Percentiles rank a stretch among this genome's conserved stretches.
These are phyloP conservation scores for Magnusiomyces sp. DNA, from an alignment of 1,139 yeast genomes.

Conservation along the genomic window DNA sequence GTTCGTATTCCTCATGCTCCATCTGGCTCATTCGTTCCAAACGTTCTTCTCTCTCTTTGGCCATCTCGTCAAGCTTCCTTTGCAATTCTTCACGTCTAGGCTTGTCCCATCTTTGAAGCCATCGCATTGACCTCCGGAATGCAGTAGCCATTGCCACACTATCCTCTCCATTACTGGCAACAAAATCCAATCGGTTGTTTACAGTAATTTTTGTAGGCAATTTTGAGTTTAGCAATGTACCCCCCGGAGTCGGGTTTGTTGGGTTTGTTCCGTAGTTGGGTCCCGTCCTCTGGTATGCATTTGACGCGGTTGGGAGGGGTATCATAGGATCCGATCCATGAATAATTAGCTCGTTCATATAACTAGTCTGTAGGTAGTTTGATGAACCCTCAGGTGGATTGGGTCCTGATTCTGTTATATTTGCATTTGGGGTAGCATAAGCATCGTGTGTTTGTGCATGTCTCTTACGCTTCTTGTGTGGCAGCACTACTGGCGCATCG, in stretches of 20 bases:
- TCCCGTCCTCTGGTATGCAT: too few relatives aligned
- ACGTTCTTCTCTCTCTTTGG: constrained; percentile 4
- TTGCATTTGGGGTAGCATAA: not conserved
- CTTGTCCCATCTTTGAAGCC: constrained; percentile 20
- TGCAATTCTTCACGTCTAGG: not conserved
- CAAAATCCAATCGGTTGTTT: constrained; percentile 1
- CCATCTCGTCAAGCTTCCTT: not conserved
- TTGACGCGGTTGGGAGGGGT: too few relatives aligned
- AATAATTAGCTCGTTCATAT: too few relatives aligned
- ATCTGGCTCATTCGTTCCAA: constrained; percentile 16
- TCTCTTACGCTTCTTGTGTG: constrained; percentile 4
- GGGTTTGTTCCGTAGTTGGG: constrained; percentile 1
- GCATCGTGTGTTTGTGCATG: constrained; percentile 3
- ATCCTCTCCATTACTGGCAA: constrained; percentile 26
- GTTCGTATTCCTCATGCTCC: constrained; percentile 6
- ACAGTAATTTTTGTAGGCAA: not conserved
- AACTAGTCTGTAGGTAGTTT: too few relatives aligned
- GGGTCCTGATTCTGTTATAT: not conserved
- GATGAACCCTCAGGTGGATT: not conserved
- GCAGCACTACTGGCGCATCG: not conserved
- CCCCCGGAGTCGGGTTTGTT: not conserved
- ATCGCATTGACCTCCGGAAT: constrained; percentile 21
- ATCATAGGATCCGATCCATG: too few relatives aligned
- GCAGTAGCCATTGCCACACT: constrained; percentile 19
- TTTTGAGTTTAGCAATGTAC: not conserved